Percentiles rank a stretch among this genome's conserved stretches.
phyloP scores from a whole-genome alignment of 192 early-diverging fungal genomes.

The Phycomyces nitens region DNA sequence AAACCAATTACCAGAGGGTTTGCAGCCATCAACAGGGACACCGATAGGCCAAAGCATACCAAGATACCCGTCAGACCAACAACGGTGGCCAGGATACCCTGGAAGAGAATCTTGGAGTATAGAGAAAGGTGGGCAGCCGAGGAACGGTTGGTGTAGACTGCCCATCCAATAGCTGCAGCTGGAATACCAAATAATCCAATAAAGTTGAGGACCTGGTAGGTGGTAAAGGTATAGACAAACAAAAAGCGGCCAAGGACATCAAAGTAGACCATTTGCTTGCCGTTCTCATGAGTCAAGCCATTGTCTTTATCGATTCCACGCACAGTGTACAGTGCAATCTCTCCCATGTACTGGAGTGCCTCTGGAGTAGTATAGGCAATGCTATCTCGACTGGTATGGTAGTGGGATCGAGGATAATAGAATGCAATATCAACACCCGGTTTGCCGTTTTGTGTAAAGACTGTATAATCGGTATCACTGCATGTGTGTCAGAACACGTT shows the following conservation, averaged over 20 bases:
- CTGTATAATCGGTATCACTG: conserved; percentile 62
- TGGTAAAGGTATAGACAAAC: conserved; percentile 22
- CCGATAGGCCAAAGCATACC: not conserved
- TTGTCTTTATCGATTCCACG: conserved; percentile 49
- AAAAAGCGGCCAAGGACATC: conserved; percentile 42
- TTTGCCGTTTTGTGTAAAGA: conserved; percentile 53
- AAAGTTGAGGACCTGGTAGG: conserved; percentile 15
- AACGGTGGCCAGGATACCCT: not conserved
- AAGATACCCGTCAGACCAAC: not conserved
- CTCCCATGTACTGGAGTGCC: conserved; percentile 64
- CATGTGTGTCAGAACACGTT: not conserved
- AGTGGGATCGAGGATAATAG: conserved; percentile 57
- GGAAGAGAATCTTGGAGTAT: not conserved
- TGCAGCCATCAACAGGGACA: not conserved
- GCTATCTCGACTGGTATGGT: conserved; percentile 59
- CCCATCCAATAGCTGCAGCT: not conserved
- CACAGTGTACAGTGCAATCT: conserved; percentile 39
- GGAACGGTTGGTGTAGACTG: no score
- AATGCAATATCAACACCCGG: conserved; percentile 70
- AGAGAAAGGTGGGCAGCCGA: not conserved
- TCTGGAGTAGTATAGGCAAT: conserved; percentile 42
- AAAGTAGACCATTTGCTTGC: conserved; percentile 31
- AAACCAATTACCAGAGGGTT: no score
- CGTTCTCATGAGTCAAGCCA: conserved; percentile 22
- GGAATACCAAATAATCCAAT: conserved; percentile 10